These are phyloP conservation scores for Colletotrichum phormii DNA, from an alignment of 2,329 filamentous ascomycete species.

Conservation along the genomic window DNA sequence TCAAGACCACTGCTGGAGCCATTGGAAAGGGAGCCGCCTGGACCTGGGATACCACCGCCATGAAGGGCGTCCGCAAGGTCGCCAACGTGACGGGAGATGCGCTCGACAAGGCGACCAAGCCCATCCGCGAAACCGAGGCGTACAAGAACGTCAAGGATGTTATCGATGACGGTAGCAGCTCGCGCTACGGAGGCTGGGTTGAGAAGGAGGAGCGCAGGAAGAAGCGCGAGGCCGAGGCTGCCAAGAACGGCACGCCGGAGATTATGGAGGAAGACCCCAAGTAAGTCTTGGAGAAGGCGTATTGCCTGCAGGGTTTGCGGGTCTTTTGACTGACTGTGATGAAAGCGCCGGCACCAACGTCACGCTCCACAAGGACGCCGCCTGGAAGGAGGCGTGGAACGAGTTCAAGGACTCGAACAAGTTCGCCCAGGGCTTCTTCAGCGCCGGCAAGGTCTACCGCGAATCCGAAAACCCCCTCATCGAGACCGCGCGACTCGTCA, in stretches of 20 bases:
- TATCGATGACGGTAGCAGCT: conserved; percentile 96
- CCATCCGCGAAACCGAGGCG: conserved; percentile 92
- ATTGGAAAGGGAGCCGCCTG: conserved; percentile 92
- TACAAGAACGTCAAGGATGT: conserved; percentile 96
- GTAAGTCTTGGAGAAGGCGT: conserved; percentile 66
- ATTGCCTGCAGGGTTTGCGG: neutral
- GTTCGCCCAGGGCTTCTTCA: conserved; percentile 88
- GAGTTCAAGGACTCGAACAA: conserved; percentile 93
- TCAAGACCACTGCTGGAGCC: conserved; percentile 87
- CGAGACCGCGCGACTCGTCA: conserved; percentile 91
- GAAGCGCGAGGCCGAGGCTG: conserved; percentile 79
- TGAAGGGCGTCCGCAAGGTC: conserved; percentile 90
- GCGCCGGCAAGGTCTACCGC: conserved; percentile 87
- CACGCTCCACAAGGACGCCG: conserved; percentile 95
- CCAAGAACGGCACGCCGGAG: conserved; percentile 60
- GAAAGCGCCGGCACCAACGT: conserved; percentile 90
- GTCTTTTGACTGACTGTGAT: conserved; percentile 46
- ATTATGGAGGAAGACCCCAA: conserved; percentile 85
- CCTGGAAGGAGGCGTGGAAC: conserved; percentile 98
- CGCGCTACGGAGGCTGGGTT: conserved; percentile 94
- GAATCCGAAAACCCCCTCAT: conserved; percentile 98
- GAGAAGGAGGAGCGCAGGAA: conserved; percentile 94
- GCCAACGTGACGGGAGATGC: conserved; percentile 88
- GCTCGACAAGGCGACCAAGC: conserved; percentile 93
- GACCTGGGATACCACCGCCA: conserved; percentile 96